Percentiles rank a stretch among this genome's conserved stretches.
Evolutionary conservation across 2,329 filamentous ascomycete species (phyloP).

Genomic region (Torrubiella hemipterigena): DNA sequence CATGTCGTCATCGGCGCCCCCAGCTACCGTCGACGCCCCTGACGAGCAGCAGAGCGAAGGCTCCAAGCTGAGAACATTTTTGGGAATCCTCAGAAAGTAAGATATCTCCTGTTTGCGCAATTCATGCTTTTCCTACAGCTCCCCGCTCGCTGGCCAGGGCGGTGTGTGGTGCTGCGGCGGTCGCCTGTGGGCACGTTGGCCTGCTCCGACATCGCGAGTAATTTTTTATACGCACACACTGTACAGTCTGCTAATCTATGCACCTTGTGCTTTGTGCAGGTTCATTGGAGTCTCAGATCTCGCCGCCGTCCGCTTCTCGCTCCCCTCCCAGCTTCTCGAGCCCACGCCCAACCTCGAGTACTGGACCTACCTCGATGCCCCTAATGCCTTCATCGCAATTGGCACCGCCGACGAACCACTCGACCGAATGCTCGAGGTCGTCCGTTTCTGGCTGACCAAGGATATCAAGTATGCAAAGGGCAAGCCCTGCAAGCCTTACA

Average conservation of each 20-base stretch:
- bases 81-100: slow-evolving; percentile 81
- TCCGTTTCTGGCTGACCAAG: slow-evolving; percentile 98
- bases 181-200: slow-evolving; percentile 1
- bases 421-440: slow-evolving; percentile 86
- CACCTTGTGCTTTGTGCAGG: slow-evolving; percentile 31
- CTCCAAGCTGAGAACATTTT: slow-evolving; percentile 80
- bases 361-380: slow-evolving; percentile 95
- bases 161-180: slow-evolving; percentile 6
- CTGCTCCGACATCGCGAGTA: neutral
- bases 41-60: slow-evolving; percentile 56
- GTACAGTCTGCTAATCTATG: slow-evolving; percentile 13
- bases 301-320: slow-evolving; percentile 86
- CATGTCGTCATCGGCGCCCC: slow-evolving; percentile 26
- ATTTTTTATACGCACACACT: neutral
- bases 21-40: slow-evolving; percentile 18
- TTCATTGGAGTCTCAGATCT: slow-evolving; percentile 96
- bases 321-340: slow-evolving; percentile 90
- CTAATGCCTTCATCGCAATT: slow-evolving; percentile 72
- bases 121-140: neutral
- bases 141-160: slow-evolving; percentile 5
- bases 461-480: slow-evolving; percentile 98
- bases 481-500: slow-evolving; percentile 98
- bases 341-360: slow-evolving; percentile 96
- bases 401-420: slow-evolving; percentile 85
- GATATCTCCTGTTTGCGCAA: slow-evolving; percentile 17